A percentile compares a stretch with the other conserved stretches of the same genome.
phyloP scores from a whole-genome alignment of 441 rosid genomes.

The Codiaeum variegatum region DNA sequence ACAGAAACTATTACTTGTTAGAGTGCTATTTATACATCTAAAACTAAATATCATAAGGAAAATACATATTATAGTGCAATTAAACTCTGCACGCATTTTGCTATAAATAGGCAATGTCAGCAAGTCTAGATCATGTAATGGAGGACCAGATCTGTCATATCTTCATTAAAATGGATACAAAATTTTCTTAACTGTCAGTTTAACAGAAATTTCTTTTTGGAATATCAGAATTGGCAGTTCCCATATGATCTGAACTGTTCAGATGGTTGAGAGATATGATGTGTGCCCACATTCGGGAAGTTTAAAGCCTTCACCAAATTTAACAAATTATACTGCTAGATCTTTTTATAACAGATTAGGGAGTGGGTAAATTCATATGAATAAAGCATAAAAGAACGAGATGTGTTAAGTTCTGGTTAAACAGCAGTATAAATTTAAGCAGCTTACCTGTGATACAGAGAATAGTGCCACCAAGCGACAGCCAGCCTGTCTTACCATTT shows the following conservation, averaged over 20 bases:
- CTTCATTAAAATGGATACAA: not conserved
- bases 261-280: not conserved
- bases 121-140: not conserved
- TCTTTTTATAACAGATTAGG: not conserved
- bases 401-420: not conserved
- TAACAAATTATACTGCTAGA: not conserved
- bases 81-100: not conserved
- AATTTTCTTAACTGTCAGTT: not conserved
- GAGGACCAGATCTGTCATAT: not conserved
- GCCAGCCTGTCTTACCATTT: conserved; percentile 60
- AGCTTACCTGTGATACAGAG: conserved; percentile 60
- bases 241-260: not conserved
- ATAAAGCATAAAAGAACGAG: not conserved
- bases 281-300: not conserved
- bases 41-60: not conserved
- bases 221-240: not conserved
- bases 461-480: conserved; percentile 58
- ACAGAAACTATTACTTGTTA: conserved; percentile 12
- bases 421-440: conserved; percentile 3
- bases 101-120: not conserved
- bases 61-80: not conserved
- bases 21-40: not conserved
- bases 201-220: not conserved
- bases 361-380: not conserved
- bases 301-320: not conserved